Evolutionary conservation across 148 eudicot genomes (phyloP), one percentile per base, ranked within the genome.

Genomic region (Gaultheria prostrata): DNA sequence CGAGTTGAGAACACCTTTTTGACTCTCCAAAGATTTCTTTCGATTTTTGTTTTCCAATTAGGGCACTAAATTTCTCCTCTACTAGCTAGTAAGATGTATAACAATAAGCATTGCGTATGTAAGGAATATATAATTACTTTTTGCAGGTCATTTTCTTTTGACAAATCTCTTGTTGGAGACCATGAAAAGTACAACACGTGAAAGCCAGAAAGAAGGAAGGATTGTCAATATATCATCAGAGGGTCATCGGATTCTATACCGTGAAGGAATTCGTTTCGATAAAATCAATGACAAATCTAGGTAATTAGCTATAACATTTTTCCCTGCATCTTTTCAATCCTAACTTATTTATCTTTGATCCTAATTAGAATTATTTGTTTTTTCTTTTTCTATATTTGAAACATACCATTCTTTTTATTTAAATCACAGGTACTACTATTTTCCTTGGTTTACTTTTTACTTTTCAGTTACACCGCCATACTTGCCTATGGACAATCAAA

Each of bases 401-500:
- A 20, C 6, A 13, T 65, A 65, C 71, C 24, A 46, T 6, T 30
- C 6, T 78, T 32, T 32, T 45, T 78, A 10, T 53, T 6, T 65
- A 8, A 12, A 26, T 65, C 10, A 65, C 26, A 65, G 33, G 33
- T 67, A 30, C 1, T 5, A 26, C 72, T 28, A 12, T 1, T 28
- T 67, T 67, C 18, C 17, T 13, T 67, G 39, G 28, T 61, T 57
- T 20, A 26, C 70, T 63, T 63, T 80, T 14, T 78, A 80, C 74
- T 81, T 80, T 90, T 78, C 94, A 95, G 98, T 81, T 95, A 86
- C 86, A 88, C 54, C 76, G 86, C 86, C 76, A 21, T 89, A 15
- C 82, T 78, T 80, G 98, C 98, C 30, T 95, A 94, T 85, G 98
- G 96, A 50, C 98, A 93, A 87, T 95, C 98, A 70, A 95, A 95